A percentile compares a stretch with the other conserved stretches of the same genome.
Evolutionary conservation across 108 stramenopile genomes (phyloP).

Genomic region (Nitzschia inconspicua): DNA sequence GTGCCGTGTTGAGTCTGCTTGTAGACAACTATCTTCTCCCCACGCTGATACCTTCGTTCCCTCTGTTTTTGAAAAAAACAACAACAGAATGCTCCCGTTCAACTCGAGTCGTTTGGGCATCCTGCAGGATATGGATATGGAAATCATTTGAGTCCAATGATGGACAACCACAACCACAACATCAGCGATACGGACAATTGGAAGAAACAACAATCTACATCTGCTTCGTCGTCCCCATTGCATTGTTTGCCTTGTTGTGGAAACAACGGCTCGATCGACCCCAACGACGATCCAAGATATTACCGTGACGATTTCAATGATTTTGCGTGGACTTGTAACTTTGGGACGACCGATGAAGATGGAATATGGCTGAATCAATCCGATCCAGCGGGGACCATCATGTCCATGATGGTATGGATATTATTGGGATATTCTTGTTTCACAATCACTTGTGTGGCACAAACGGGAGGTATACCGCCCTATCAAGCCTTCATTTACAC

Average conservation of each 20-base stretch:
- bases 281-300: constrained; percentile 27
- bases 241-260: neutral
- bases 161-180: neutral
- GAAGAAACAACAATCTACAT: neutral
- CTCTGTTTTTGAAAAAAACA: no score
- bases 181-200: neutral
- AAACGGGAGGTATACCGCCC: constrained; percentile 65
- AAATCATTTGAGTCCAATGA: neutral
- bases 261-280: constrained; percentile 2
- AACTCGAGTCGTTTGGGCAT: constrained; percentile 16
- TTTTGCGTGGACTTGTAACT: constrained; percentile 39
- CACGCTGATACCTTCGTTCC: no score
- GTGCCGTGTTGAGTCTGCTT: no score
- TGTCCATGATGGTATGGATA: constrained; percentile 83
- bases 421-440: constrained; percentile 72
- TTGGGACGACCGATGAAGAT: constrained; percentile 55
- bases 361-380: constrained; percentile 88
- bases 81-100: constrained; percentile 20
- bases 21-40: no score
- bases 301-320: constrained; percentile 69
- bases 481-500: constrained; percentile 59
- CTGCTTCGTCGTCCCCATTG: neutral
- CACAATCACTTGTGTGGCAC: constrained; percentile 72
- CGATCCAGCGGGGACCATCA: constrained; percentile 89
- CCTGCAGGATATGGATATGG: constrained; percentile 25